Base-by-base conservation (phyloP, 805 yeast genomes). In the Nakazawaea wickerhamii region DNA sequence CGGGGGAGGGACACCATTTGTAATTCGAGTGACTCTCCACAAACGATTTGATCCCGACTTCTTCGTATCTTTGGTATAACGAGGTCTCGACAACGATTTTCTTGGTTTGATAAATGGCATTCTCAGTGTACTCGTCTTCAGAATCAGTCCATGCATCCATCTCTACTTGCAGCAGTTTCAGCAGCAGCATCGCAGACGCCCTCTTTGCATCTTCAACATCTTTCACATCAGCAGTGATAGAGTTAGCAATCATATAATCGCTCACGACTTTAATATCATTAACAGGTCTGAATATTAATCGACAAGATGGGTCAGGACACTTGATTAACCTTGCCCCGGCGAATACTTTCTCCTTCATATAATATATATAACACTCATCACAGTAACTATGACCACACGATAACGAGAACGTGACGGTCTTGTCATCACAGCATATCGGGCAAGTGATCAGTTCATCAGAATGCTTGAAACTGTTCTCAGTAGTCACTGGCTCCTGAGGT, bases 1-100 rank as follows among this genome's bases (percentile, higher is more conserved):
- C 95, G 0, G 90, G 81, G 1, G 84, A 81, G 0, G 96, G 96
- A 59, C 98, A 90, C 84, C 88, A 81, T 50, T 73, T 75, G 52
- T 71, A 78, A 36, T 68, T 69, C 35, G 65, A 58, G 45, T 74
- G 71, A 36, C 72, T 67, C 13, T 73, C 73, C n/a, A 82, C 73
- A 53, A 70, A 81, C 21, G 67, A 58, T 44, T 66, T 73, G 7
- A 79, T 68, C 49, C 65, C 21, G 59, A 59, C 46, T 55, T 59
- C 50, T 75, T 73, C 45, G 61, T 66, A 60, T 68, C 75, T 32
- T 43, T 57, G 39, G 51, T 52, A 43, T 58, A 50, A 57, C 18
- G 59, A 49, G 41, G 50, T 50, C 10, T 44, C 25, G 15, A 41
- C 42, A 3, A 37, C 40, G 18, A 50, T 7, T 27, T 48, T 25